Evolutionary conservation across 805 yeast genomes (phyloP).

Genomic region (Danielozyma ontarioensis): DNA sequence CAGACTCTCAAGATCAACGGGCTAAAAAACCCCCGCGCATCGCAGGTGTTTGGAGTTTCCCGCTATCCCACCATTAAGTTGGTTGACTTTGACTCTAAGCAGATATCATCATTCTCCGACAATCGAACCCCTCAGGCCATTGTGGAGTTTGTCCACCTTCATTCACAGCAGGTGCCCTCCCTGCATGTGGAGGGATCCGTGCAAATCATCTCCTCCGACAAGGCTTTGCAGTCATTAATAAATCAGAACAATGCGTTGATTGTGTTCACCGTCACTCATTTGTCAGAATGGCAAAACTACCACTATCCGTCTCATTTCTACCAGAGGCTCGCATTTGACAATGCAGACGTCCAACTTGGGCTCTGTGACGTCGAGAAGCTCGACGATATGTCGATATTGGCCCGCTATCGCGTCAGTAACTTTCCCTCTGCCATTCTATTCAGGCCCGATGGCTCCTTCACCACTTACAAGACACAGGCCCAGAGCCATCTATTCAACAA

Average conservation of each 20-base stretch:
- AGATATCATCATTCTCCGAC: slow-evolving; percentile 32
- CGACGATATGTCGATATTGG: slow-evolving; percentile 13
- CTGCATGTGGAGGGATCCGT: slow-evolving; percentile 6
- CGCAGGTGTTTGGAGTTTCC: slow-evolving; percentile 32
- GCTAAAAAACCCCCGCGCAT: slow-evolving; percentile 22
- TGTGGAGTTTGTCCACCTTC: slow-evolving; percentile 15
- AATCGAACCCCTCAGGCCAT: slow-evolving; percentile 15
- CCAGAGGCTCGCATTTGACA: slow-evolving; percentile 19
- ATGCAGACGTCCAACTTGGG: slow-evolving; percentile 13
- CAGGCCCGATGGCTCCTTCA: slow-evolving; percentile 18
- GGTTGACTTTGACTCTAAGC: slow-evolving; percentile 37
- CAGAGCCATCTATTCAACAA: slow-evolving; percentile 12
- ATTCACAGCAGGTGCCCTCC: slow-evolving; percentile 6
- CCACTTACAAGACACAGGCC: slow-evolving; percentile 17
- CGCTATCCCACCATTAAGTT: slow-evolving; percentile 49
- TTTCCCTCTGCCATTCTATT: slow-evolving; percentile 28
- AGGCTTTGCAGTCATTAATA: no score
- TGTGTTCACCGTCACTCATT: slow-evolving; percentile 18
- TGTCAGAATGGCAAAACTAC: slow-evolving; percentile 27
- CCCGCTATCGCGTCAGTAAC: slow-evolving; percentile 23
- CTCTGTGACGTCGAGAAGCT: slow-evolving; percentile 20
- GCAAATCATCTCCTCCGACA: slow-evolving; percentile 1
- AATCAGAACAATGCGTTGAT: slow-evolving; percentile 16
- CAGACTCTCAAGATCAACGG: slow-evolving; percentile 31
- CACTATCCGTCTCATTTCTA: slow-evolving; percentile 30